phyloP scores from a whole-genome alignment of 2,329 filamentous ascomycete species.

The Raffaelea albimanens region DNA sequence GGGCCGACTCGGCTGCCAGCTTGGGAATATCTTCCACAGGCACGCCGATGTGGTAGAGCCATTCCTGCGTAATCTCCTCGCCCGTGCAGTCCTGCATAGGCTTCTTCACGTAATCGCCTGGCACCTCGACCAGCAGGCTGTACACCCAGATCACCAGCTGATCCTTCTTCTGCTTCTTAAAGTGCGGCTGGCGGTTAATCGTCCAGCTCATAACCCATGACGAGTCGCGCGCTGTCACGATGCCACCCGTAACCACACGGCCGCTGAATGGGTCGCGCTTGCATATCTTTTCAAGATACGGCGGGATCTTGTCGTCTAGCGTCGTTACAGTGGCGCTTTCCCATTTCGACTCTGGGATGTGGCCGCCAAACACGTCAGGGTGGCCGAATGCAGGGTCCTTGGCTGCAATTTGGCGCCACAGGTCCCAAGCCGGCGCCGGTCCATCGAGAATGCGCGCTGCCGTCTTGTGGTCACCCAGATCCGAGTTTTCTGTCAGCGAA shows the following conservation, averaged over 20 bases:
- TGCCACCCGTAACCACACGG: slow-evolving; percentile 21
- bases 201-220: slow-evolving; percentile 30
- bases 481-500: slow-evolving; percentile 26
- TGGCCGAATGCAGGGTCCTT: slow-evolving; percentile 26
- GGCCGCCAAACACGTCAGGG: slow-evolving; percentile 29
- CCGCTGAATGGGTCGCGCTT: slow-evolving; percentile 21
- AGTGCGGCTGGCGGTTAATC: slow-evolving; percentile 31
- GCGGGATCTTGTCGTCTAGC: slow-evolving; percentile 17
- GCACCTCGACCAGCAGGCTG: slow-evolving; percentile 24
- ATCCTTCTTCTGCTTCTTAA: slow-evolving; percentile 23
- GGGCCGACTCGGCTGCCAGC: slow-evolving; percentile 15
- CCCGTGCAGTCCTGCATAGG: slow-evolving; percentile 30
- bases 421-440: slow-evolving; percentile 28
- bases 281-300: slow-evolving; percentile 22
- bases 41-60: slow-evolving; percentile 27
- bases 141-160: slow-evolving; percentile 30
- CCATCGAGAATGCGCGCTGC: slow-evolving; percentile 17
- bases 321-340: slow-evolving; percentile 31
- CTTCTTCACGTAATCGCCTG: slow-evolving; percentile 27
- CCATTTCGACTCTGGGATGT: slow-evolving; percentile 25
- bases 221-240: slow-evolving; percentile 28
- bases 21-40: slow-evolving; percentile 17
- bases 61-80: slow-evolving; percentile 27
- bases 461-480: slow-evolving; percentile 23
- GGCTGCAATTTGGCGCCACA: slow-evolving; percentile 29